Evolutionary conservation across 2,329 filamentous ascomycete genomes (phyloP), one percentile per base, ranked within the genome.

Genomic region (Epichloe typhina): DNA sequence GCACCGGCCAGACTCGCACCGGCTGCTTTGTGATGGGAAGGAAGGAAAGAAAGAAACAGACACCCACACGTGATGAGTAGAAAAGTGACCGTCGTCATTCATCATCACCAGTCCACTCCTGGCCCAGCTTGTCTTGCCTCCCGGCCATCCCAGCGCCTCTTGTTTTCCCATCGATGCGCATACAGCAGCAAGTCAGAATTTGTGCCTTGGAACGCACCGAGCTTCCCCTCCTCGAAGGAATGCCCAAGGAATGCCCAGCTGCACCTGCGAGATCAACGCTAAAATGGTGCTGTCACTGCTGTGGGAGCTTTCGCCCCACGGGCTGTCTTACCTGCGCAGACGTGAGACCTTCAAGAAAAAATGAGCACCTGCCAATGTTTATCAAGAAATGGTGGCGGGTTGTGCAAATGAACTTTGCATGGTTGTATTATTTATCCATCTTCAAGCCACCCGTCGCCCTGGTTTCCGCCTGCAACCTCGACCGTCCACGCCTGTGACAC

Each of bases 221-320:
- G 38, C 35, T 47, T 38, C 50, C 47, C 52, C 50, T 50, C 53
- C 39, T 33, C 13, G 4, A 12, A 45, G 54, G 54, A 55, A 55
- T 55, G 54, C 41, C 43, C 43, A 12, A 45, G 54, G 54, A 55
- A 55, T 55, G 54, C 44, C 43, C 43, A 43, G 17, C 17, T 33
- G 23, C 36, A 37, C 35, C 37, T 41, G 17, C 43, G 15, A 36
- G 36, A 39, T 49, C 46, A 46, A 53, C 46, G 47, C 49, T 50
- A 39, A 36, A 26, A 39, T 19, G 21, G 42, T 26, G 36, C 33
- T n/a, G 7, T 8, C 26, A 31, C 8, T 31, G 31, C 31, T 42
- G 47, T 46, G 52, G 46, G 37, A 50, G 52, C 44, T n/a, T 46
- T 36, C 40, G 52, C 54, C 54, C 52, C 54, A 55, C 52, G 50